Percentiles rank a stretch among this genome's conserved stretches.
These are phyloP conservation scores for Spergularia azorica DNA, from an alignment of 179 eudicot genomes.

Conservation along the genomic window DNA sequence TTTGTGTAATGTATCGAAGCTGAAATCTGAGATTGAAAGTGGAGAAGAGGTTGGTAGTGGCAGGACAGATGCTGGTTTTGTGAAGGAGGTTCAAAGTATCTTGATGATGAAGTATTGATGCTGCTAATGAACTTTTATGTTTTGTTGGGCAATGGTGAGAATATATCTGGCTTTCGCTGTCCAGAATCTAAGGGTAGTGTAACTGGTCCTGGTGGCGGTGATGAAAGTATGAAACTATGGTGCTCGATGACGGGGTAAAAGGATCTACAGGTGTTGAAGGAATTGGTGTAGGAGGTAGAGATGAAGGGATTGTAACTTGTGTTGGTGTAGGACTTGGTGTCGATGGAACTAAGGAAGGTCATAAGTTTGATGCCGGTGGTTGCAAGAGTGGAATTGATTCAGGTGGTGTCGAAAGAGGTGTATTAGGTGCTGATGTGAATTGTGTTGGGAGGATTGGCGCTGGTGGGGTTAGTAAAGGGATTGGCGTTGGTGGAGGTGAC, in stretches of 20 bases:
- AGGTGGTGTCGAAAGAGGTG: not conserved
- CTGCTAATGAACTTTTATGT: not conserved
- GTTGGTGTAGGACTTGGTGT: slow-evolving; percentile 25
- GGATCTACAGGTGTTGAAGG: not conserved
- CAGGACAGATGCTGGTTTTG: not conserved
- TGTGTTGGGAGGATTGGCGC: slow-evolving; percentile 6
- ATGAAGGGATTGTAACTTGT: not conserved
- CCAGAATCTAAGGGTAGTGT: not conserved
- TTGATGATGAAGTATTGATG: not conserved
- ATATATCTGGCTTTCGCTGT: not conserved
- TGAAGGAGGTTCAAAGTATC: not conserved
- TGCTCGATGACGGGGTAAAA: not conserved
- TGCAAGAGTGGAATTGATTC: slow-evolving; percentile 1
- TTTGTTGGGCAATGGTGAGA: not conserved
- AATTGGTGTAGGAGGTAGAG: slow-evolving; percentile 16
- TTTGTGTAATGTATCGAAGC: too few relatives aligned
- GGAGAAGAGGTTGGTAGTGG: not conserved
- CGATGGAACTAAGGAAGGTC: slow-evolving; percentile 16
- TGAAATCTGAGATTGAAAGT: too few relatives aligned
- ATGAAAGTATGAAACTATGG: not conserved
- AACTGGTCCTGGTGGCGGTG: not conserved
- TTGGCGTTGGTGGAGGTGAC: slow-evolving; percentile 23
- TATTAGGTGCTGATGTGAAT: not conserved
- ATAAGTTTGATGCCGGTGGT: slow-evolving; percentile 1
- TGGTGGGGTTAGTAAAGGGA: slow-evolving; percentile 9